Evolutionary conservation across 768 basidiomycete genomes (phyloP).

Genomic region (Mycena alexandri): DNA sequence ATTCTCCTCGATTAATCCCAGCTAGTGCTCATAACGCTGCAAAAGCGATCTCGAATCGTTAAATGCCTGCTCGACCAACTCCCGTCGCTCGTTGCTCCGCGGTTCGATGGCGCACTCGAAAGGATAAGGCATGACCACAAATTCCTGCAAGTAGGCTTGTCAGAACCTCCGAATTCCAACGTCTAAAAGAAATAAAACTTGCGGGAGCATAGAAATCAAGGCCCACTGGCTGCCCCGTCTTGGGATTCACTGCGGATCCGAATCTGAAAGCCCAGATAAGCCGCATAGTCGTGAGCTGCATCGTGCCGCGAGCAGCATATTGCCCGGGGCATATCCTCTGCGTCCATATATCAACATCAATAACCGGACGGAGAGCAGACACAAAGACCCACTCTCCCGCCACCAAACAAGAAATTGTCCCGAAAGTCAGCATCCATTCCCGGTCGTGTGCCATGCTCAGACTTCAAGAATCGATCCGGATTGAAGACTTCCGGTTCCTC

Average conservation of each 20-base stretch:
- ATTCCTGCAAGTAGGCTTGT: slow-evolving; percentile 3
- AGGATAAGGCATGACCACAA: slow-evolving; percentile 20
- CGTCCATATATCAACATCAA: background rate
- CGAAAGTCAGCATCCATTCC: slow-evolving; percentile 37
- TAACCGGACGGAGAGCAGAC: background rate
- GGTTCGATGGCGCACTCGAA: slow-evolving; percentile 16
- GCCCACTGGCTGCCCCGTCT: slow-evolving; percentile 25
- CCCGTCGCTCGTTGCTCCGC: slow-evolving; percentile 13
- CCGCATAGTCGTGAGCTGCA: slow-evolving; percentile 37
- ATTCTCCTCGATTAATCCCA: background rate
- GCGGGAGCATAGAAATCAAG: slow-evolving; percentile 32
- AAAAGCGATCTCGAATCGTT: background rate
- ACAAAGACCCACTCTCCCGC: slow-evolving; percentile 27
- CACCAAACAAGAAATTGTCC: slow-evolving; percentile 34
- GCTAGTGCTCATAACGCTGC: slow-evolving; percentile 5
- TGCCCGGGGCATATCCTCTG: slow-evolving; percentile 40
- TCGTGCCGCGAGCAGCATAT: slow-evolving; percentile 17
- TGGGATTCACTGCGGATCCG: slow-evolving; percentile 3
- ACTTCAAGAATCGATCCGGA: slow-evolving; percentile 37
- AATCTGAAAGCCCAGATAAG: slow-evolving; percentile 46
- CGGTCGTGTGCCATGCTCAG: slow-evolving; percentile 32
- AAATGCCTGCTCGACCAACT: slow-evolving; percentile 6
- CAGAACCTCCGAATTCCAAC: background rate
- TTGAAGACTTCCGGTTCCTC: slow-evolving; percentile 38
- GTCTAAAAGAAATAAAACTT: background rate